A percentile compares a stretch with the other conserved stretches of the same genome.
phyloP scores from a whole-genome alignment of 768 basidiomycete species.

The Mycena belliarum region DNA sequence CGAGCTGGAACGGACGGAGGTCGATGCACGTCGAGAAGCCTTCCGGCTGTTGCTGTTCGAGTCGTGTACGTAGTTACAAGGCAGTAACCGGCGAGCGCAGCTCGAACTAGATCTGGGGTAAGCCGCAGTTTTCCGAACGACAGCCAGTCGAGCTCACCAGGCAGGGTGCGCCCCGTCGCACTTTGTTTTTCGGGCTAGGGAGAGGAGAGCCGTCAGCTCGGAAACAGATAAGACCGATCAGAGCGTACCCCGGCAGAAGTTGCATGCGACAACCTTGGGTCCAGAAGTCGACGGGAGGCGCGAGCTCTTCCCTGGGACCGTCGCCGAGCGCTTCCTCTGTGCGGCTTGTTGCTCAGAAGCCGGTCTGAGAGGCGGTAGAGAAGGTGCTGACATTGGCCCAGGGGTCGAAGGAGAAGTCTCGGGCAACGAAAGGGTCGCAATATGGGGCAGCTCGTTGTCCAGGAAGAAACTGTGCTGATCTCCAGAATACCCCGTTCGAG shows the following conservation, averaged over 20 bases:
- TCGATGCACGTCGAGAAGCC: constrained; percentile 51
- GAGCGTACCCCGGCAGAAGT: constrained; percentile 80
- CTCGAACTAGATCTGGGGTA: constrained; percentile 45
- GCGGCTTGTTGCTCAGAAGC: constrained; percentile 68
- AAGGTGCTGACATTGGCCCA: constrained; percentile 62
- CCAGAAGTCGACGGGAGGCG: constrained; percentile 68
- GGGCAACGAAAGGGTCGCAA: constrained; percentile 66
- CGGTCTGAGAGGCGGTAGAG: constrained; percentile 64
- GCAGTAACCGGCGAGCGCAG: constrained; percentile 73
- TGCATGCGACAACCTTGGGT: constrained; percentile 86
- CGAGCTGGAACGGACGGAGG: constrained; percentile 56
- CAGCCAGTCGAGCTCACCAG: constrained; percentile 36
- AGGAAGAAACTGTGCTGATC: constrained; percentile 49
- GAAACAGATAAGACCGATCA: not conserved
- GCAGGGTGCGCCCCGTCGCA: constrained; percentile 87
- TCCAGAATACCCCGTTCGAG: constrained; percentile 36
- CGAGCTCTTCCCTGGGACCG: constrained; percentile 62
- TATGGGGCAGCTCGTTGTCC: constrained; percentile 70
- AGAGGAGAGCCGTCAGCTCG: constrained; percentile 1
- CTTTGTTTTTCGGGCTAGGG: constrained; percentile 80
- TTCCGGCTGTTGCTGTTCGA: constrained; percentile 45
- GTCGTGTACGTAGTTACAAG: constrained; percentile 83
- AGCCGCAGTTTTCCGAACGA: constrained; percentile 1
- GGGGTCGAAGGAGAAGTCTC: constrained; percentile 57
- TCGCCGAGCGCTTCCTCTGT: constrained; percentile 69